phyloP scores from a whole-genome alignment of 352 stramenopile species.

The Pythium scleroteichum region DNA sequence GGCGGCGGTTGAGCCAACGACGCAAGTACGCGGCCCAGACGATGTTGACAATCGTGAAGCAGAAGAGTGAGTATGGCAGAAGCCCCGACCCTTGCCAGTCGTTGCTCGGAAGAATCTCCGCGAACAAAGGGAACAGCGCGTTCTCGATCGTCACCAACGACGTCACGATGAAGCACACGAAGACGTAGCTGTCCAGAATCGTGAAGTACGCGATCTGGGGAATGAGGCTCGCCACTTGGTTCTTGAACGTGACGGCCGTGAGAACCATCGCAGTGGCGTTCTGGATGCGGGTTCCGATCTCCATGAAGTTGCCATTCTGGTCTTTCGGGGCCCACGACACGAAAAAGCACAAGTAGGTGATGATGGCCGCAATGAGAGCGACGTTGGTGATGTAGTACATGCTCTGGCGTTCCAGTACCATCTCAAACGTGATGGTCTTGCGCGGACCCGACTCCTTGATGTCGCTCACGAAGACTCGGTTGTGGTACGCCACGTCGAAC shows the following conservation, averaged over 20 bases:
- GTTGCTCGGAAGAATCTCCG: conserved; percentile 21
- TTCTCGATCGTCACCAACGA: conserved; percentile 61
- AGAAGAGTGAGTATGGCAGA: conserved; percentile 33
- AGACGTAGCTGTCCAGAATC: conserved; percentile 58
- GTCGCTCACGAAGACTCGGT: conserved; percentile 52
- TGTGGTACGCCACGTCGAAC: conserved; percentile 47
- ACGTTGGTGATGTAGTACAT: conserved; percentile 64
- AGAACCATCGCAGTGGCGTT: conserved; percentile 64
- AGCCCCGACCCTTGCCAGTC: conserved; percentile 33
- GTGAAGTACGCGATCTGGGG: conserved; percentile 74
- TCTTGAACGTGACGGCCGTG: conserved; percentile 68
- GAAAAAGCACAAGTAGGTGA: conserved; percentile 57
- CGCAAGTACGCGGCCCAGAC: conserved; percentile 32
- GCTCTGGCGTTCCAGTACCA: conserved; percentile 55
- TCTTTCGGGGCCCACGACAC: conserved; percentile 8
- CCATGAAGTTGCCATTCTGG: conserved; percentile 31
- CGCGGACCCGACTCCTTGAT: conserved; percentile 35
- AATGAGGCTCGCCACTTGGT: conserved; percentile 45
- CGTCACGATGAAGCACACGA: conserved; percentile 62
- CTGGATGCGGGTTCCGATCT: conserved; percentile 53
- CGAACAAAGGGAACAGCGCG: conserved; percentile 40
- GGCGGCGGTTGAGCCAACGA: conserved; percentile 32
- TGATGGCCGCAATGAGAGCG: conserved; percentile 41
- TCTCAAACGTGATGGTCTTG: conserved; percentile 53
- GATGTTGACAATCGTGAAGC: conserved; percentile 48